phyloP scores from a whole-genome alignment of 495 filamentous ascomycete species.

The Aspergillus panamensis region DNA sequence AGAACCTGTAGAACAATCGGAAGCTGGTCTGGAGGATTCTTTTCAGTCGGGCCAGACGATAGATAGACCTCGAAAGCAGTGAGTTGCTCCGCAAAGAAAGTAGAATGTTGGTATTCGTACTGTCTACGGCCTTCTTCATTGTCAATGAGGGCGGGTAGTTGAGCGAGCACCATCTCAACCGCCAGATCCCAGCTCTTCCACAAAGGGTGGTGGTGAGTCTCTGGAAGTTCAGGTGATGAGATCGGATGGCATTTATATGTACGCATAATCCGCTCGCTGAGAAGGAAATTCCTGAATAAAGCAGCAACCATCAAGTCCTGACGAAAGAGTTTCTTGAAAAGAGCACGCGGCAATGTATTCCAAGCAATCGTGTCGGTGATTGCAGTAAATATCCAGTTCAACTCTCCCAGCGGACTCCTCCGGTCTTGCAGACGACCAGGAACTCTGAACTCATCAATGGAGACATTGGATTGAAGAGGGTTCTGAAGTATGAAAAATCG shows the following conservation, averaged over 20 bases:
- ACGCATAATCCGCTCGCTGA: slow-evolving; percentile 92
- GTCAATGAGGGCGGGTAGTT: slow-evolving; percentile 77
- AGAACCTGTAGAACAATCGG: slow-evolving; percentile 96
- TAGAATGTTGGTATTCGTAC: slow-evolving; percentile 91
- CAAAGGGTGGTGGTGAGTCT: slow-evolving; percentile 87
- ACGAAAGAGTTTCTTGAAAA: slow-evolving; percentile 95
- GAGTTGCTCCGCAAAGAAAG: slow-evolving; percentile 95
- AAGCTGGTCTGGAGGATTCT: slow-evolving; percentile 87
- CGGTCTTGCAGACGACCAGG: slow-evolving; percentile 86
- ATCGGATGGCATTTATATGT: slow-evolving; percentile 92
- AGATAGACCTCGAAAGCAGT: slow-evolving; percentile 98
- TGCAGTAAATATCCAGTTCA: slow-evolving; percentile 99
- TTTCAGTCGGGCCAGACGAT: slow-evolving; percentile 75
- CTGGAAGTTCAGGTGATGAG: slow-evolving; percentile 81
- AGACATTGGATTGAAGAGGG: slow-evolving; percentile 70
- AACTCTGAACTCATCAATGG: slow-evolving; percentile 70
- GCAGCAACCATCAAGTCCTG: slow-evolving; percentile 99
- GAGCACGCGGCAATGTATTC: slow-evolving; percentile 81
- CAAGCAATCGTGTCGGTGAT: slow-evolving; percentile 99
- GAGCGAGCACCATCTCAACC: slow-evolving; percentile 91
- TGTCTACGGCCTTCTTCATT: slow-evolving; percentile 66
- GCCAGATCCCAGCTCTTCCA: slow-evolving; percentile 99
- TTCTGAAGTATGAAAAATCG: slow-evolving; percentile 94
- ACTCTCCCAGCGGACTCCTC: slow-evolving; percentile 89
- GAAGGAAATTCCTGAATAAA: slow-evolving; percentile 90